These are phyloP conservation scores for Fragilaria crotonensis DNA, from an alignment of 108 stramenopile genomes.

Conservation along the genomic window DNA sequence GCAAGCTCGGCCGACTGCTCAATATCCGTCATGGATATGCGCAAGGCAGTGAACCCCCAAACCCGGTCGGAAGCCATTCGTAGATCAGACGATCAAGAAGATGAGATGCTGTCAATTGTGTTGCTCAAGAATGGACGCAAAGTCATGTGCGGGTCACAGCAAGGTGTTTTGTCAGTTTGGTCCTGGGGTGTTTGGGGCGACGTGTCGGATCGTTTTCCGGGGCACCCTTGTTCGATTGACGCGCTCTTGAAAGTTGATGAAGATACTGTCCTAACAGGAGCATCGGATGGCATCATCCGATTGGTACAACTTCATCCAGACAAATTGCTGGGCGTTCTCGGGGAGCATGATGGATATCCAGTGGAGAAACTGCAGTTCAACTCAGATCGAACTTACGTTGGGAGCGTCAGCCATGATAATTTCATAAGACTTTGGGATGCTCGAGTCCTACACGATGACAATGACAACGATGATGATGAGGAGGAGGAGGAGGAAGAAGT, in stretches of 20 bases:
- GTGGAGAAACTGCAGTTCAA: constrained; percentile 82
- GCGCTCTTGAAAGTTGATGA: constrained; percentile 90
- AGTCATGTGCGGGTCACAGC: constrained; percentile 82
- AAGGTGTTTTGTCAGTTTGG: constrained; percentile 82
- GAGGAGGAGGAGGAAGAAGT: constrained; percentile 9
- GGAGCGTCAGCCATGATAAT: constrained; percentile 45
- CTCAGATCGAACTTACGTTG: constrained; percentile 65
- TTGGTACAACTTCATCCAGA: constrained; percentile 88
- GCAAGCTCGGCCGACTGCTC: constrained; percentile 73
- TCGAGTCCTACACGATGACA: constrained; percentile 45
- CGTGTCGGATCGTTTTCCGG: constrained; percentile 85
- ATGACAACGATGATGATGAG: constrained; percentile 32
- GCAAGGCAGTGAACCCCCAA: constrained; percentile 26
- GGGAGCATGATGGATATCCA: constrained; percentile 84
- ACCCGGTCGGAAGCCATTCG: constrained; percentile 23
- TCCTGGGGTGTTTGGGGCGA: constrained; percentile 93
- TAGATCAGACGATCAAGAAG: constrained; percentile 89
- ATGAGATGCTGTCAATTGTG: constrained; percentile 80
- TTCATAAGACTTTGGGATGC: constrained; percentile 74
- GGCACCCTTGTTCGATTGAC: constrained; percentile 87
- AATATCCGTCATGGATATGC: constrained; percentile 62
- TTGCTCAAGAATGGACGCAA: constrained; percentile 83
- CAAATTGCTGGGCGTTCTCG: constrained; percentile 87
- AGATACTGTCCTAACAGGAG: constrained; percentile 91
- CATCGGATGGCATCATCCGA: constrained; percentile 89